Evolutionary conservation across 371 early-diverging fungal species (phyloP).

Genomic region (Mortierella sp.): DNA sequence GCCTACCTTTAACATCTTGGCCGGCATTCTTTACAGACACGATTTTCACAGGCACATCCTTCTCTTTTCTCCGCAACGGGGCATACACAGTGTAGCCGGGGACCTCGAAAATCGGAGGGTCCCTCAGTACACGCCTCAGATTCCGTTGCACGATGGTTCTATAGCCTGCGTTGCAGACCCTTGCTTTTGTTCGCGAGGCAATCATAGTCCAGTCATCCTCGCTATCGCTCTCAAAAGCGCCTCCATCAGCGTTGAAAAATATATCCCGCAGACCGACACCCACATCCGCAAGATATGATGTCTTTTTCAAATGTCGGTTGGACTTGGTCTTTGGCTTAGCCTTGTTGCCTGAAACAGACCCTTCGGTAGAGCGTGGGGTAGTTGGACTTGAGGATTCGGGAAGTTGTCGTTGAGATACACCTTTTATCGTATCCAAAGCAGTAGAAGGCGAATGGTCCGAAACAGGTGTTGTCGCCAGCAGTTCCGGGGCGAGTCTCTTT

Average conservation of each 20-base stretch:
- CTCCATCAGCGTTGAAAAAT: constrained; percentile 19
- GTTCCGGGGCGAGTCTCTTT: too few species aligned
- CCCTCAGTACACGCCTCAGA: constrained; percentile 29
- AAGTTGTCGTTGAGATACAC: too few species aligned
- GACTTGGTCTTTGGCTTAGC: not conserved
- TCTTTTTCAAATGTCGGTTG: not conserved
- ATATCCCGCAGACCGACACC: constrained; percentile 11
- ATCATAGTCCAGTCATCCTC: constrained; percentile 29
- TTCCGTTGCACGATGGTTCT: constrained; percentile 20
- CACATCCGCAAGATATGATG: constrained; percentile 4
- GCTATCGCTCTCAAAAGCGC: constrained; percentile 8
- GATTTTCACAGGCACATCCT: constrained; percentile 38
- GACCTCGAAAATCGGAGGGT: constrained; percentile 26
- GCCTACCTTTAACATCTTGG: not conserved
- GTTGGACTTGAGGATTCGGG: not conserved
- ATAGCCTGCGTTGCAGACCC: not conserved
- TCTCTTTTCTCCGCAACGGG: constrained; percentile 16
- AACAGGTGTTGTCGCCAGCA: too few species aligned
- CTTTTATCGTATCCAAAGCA: too few species aligned
- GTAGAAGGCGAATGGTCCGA: too few species aligned
- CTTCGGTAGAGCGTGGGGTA: not conserved
- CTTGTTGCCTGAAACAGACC: not conserved
- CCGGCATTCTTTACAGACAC: not conserved
- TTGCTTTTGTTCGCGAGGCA: not conserved
- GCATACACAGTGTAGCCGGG: constrained; percentile 28